phyloP scores from a whole-genome alignment of 1,139 yeast genomes.

The Candida smagusa region DNA sequence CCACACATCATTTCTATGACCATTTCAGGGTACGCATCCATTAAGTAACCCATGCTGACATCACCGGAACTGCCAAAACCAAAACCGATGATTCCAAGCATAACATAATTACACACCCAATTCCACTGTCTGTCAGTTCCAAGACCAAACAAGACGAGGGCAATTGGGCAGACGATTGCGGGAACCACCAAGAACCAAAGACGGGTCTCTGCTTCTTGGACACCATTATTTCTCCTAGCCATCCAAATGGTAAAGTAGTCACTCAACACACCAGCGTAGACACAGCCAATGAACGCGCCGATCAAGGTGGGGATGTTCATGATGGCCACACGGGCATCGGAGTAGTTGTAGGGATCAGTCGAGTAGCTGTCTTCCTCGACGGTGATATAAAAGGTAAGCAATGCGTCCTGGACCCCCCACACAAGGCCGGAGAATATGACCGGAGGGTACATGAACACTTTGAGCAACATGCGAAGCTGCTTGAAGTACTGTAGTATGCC shows the following conservation, averaged over 20 bases:
- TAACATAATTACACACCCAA: constrained; percentile 35
- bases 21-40: constrained; percentile 40
- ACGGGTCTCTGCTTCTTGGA: constrained; percentile 38
- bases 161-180: constrained; percentile 35
- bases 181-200: constrained; percentile 34
- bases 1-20: constrained; percentile 38
- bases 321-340: constrained; percentile 28
- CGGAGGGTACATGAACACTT: constrained; percentile 34
- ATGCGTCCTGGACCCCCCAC: constrained; percentile 40
- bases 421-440: constrained; percentile 33
- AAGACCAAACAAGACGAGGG: constrained; percentile 33
- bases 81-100: constrained; percentile 35
- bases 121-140: constrained; percentile 29
- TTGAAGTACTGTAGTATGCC: constrained; percentile 28
- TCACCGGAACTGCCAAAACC: constrained; percentile 39
- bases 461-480: constrained; percentile 23
- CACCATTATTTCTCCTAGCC: constrained; percentile 35
- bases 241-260: constrained; percentile 38
- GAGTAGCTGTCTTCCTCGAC: constrained; percentile 34
- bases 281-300: constrained; percentile 37
- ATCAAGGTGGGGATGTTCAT: constrained; percentile 40
- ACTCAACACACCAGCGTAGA: constrained; percentile 36
- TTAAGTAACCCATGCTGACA: constrained; percentile 35
- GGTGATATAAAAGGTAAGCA: constrained; percentile 37
- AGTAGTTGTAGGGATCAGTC: constrained; percentile 30